Percentiles rank a stretch among this genome's conserved stretches.
phyloP scores from a whole-genome alignment of 2,329 filamentous ascomycete species.

The Rutstroemia sp. region DNA sequence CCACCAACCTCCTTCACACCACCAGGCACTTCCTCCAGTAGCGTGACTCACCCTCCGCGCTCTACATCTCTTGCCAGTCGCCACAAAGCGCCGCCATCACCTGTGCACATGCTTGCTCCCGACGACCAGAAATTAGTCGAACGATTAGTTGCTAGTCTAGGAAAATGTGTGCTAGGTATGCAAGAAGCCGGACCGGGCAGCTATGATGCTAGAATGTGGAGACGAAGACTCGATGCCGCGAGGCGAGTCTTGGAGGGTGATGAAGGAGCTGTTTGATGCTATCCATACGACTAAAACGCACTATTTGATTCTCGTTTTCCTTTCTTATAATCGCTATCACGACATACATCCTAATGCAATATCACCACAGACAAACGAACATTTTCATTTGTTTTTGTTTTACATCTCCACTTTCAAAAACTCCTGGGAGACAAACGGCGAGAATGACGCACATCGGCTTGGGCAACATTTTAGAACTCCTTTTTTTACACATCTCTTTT shows the following conservation, averaged over 20 bases:
- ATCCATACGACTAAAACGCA: neutral
- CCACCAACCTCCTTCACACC: slow-evolving; percentile 6
- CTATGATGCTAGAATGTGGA: slow-evolving; percentile 55
- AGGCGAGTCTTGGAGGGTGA: slow-evolving; percentile 65
- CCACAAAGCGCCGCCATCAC: slow-evolving; percentile 19
- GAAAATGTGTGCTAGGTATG: slow-evolving; percentile 52
- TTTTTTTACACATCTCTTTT: too few species aligned
- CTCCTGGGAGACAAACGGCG: neutral
- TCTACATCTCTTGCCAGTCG: slow-evolving; percentile 10
- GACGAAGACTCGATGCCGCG: slow-evolving; percentile 68
- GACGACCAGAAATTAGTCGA: slow-evolving; percentile 56
- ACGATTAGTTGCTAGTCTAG: slow-evolving; percentile 50
- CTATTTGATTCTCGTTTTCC: neutral
- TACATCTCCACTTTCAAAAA: too few species aligned
- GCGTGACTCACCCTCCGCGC: neutral
- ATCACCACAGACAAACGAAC: neutral
- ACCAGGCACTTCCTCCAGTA: neutral
- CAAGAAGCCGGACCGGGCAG: slow-evolving; percentile 46
- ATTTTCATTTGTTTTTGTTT: too few species aligned
- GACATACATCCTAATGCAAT: neutral
- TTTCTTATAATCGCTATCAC: neutral
- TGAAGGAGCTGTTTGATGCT: slow-evolving; percentile 34
- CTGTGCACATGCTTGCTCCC: slow-evolving; percentile 28
- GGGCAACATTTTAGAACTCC: too few species aligned
- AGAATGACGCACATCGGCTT: too few species aligned